Percentiles rank a stretch among this genome's conserved stretches.
These are phyloP conservation scores for Candida sanyiensis DNA, from an alignment of 805 yeast genomes.

Conservation along the genomic window DNA sequence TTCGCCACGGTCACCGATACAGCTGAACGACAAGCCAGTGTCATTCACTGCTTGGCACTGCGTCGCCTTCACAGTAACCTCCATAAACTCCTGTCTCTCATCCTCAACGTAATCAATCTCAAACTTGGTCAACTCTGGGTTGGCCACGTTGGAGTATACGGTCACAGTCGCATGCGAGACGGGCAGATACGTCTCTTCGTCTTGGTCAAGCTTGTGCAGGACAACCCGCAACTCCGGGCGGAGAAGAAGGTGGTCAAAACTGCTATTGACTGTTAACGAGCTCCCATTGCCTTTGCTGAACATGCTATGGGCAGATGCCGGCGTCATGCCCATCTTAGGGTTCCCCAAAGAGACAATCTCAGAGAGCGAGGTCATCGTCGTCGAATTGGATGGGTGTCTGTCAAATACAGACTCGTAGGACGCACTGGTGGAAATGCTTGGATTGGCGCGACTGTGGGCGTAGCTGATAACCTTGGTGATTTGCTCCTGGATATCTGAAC, in stretches of 20 bases:
- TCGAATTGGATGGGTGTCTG: conserved; percentile 19
- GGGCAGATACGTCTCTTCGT: conserved; percentile 26
- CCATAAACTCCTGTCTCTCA: conserved; percentile 2
- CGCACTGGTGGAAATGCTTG: conserved; percentile 4
- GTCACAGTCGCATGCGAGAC: conserved; percentile 20
- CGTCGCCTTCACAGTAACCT: conserved; percentile 14
- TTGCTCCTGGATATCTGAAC: conserved; percentile 12
- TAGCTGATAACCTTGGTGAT: conserved; percentile 8
- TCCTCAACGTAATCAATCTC: conserved; percentile 10
- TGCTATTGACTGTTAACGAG: no score
- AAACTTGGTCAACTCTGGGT: conserved; percentile 21
- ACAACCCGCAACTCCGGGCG: conserved; percentile 19
- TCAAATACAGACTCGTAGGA: conserved; percentile 15
- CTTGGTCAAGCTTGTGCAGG: conserved; percentile 21
- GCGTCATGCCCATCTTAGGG: conserved; percentile 8
- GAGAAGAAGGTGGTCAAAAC: conserved; percentile 19
- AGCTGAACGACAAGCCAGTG: conserved; percentile 20
- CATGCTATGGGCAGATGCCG: not conserved
- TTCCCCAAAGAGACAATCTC: conserved; percentile 4
- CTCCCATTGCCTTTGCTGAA: no score
- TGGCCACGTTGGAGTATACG: conserved; percentile 16
- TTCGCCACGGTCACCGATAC: conserved; percentile 17
- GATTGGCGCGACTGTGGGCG: not conserved
- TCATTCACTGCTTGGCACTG: conserved; percentile 20
- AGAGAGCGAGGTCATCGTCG: conserved; percentile 21